These are phyloP conservation scores for Boeremia exigua DNA, from an alignment of 2,329 filamentous ascomycete genomes.

Conservation along the genomic window DNA sequence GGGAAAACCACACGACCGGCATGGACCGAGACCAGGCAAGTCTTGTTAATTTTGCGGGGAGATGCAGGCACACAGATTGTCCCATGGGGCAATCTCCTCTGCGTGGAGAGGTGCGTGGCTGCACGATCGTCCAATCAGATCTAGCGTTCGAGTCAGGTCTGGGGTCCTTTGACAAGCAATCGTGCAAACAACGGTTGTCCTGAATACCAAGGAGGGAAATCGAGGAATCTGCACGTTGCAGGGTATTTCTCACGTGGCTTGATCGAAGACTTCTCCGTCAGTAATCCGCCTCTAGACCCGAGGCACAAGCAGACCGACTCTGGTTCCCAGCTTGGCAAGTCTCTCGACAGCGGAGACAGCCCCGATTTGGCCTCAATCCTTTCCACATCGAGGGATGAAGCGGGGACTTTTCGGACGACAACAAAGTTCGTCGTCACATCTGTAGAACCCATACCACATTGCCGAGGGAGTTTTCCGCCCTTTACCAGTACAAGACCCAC, in stretches of 20 bases:
- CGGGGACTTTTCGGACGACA: slow-evolving; percentile 10
- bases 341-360: not conserved
- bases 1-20: slow-evolving; percentile 19
- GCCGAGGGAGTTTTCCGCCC: slow-evolving; percentile 26
- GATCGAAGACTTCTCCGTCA: slow-evolving; percentile 22
- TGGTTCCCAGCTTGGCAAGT: slow-evolving; percentile 5
- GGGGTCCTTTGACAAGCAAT: not conserved
- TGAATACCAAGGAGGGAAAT: not conserved
- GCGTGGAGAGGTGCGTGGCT: slow-evolving; percentile 20
- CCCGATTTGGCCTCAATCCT: slow-evolving; percentile 5
- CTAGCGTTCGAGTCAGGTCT: slow-evolving; percentile 6
- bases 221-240: slow-evolving; percentile 2
- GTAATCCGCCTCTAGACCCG: slow-evolving; percentile 25
- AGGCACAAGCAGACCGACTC: slow-evolving; percentile 1
- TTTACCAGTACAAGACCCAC: slow-evolving; percentile 14
- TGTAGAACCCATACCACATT: slow-evolving; percentile 8
- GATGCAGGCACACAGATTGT: slow-evolving; percentile 16
- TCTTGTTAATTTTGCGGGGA: slow-evolving; percentile 27
- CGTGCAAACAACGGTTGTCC: slow-evolving; percentile 1
- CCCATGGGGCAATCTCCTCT: slow-evolving; percentile 19
- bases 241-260: slow-evolving; percentile 5
- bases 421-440: slow-evolving; percentile 13
- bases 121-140: slow-evolving; percentile 19
- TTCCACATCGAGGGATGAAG: slow-evolving; percentile 3
- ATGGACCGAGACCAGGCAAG: slow-evolving; percentile 21